These are phyloP conservation scores for Hortaea sp. DNA, from an alignment of 2,329 filamentous ascomycete genomes.

Conservation along the genomic window DNA sequence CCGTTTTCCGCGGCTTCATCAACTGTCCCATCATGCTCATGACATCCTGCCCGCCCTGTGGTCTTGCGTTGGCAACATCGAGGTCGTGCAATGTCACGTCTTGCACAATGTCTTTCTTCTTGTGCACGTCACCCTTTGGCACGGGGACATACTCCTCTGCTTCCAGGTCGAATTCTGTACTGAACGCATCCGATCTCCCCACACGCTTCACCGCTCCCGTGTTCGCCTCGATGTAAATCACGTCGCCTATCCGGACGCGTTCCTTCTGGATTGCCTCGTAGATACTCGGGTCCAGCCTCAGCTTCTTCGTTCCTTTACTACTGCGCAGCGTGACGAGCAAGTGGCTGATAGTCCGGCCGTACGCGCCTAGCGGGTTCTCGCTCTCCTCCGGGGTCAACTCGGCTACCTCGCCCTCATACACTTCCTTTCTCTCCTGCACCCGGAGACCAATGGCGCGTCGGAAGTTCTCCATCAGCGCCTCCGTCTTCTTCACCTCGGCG, in stretches of 20 bases:
- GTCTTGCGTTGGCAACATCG: constrained; percentile 88
- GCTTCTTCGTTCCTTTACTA: constrained; percentile 93
- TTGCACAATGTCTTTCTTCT: constrained; percentile 99
- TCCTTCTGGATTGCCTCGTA: constrained; percentile 99
- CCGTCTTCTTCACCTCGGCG: constrained; percentile 98
- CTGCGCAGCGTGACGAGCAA: constrained; percentile 91
- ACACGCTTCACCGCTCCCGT: constrained; percentile 97
- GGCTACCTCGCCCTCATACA: constrained; percentile 97
- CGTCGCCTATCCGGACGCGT: constrained; percentile 87
- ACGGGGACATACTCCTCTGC: constrained; percentile 98
- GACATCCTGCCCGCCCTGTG: constrained; percentile 95
- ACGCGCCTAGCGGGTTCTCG: constrained; percentile 92
- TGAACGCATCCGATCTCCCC: constrained; percentile 89
- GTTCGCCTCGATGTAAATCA: constrained; percentile 98
- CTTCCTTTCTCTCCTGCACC: constrained; percentile 97
- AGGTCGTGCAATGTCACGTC: constrained; percentile 96
- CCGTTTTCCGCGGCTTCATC: constrained; percentile 99
- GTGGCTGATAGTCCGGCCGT: constrained; percentile 95
- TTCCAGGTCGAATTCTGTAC: constrained; percentile 96
- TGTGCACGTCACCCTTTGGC: constrained; percentile 97
- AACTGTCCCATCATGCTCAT: constrained; percentile 99
- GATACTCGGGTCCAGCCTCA: constrained; percentile 92
- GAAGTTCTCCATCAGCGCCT: constrained; percentile 99
- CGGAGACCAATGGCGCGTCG: constrained; percentile 90
- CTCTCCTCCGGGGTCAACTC: constrained; percentile 96